Evolutionary conservation across 768 basidiomycete species (phyloP), one percentile per base, ranked within the genome.

Genomic region (Xerocomellus chrysenteron): DNA sequence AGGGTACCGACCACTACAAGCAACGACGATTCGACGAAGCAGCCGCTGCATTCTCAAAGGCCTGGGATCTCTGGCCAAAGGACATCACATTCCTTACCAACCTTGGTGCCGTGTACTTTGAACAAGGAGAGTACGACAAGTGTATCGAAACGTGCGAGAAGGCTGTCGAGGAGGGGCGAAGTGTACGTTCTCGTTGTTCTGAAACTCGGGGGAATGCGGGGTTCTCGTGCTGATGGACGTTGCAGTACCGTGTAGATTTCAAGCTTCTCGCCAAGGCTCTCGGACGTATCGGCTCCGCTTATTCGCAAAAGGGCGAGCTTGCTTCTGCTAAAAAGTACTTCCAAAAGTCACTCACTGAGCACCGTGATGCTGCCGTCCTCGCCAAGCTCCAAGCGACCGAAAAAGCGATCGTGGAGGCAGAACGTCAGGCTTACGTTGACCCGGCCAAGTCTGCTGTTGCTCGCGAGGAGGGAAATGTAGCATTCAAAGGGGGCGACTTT

Each of bases 61-160:
- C 97, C 5, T 98, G 95, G 94, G 92, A 96, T 58, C 66, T 82
- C 17, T 95, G 87, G 83, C 92, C 94, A 28, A 90, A 96, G 75
- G 94, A 99, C 70, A 79, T 98, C 58, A 90, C 93, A 12, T 98
- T 87, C 82, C 77, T 98, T 55, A 94, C 94, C 47, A 99, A 99
- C 73, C 73, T 95, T 43, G 47, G 68, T 88, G 97, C 97, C 54
- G 94, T 86, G 9, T 90, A 95, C 74, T 94, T 94, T 65, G 97
- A 99, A 75, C 82, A 96, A 71, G 92, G 88, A 11, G 87, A 98
- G 36, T 98, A 87, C 65, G 89, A 93, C 74, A 88, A 91, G 70
- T 84, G 85, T 54, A 95, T 99, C 65, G 89, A 94, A 71, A 84
- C 85, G 0, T 95, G 93, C 71, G 87, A 97, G 67, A 95, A 93